Evolutionary conservation across 371 early-diverging fungal genomes (phyloP).

Genomic region (Dinochytrium kinnereticum): DNA sequence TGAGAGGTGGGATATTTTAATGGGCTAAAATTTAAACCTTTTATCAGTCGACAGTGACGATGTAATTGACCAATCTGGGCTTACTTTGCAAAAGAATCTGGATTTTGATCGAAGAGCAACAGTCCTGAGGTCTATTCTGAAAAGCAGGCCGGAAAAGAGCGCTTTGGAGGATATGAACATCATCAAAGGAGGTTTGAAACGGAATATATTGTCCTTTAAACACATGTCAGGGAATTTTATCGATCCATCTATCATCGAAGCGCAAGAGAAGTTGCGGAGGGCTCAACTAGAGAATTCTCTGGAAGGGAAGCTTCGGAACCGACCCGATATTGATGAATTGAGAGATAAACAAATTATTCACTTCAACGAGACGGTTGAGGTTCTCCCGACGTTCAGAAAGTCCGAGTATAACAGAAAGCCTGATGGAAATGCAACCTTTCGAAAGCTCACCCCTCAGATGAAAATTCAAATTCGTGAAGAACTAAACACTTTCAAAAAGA

Average conservation of each 20-base stretch:
- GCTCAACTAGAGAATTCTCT: slow-evolving; percentile 70
- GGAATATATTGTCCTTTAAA: too few species aligned
- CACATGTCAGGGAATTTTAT: too few species aligned
- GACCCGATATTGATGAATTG: slow-evolving; percentile 73
- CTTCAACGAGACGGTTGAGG: slow-evolving; percentile 60
- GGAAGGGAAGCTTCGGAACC: slow-evolving; percentile 71
- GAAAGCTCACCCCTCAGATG: slow-evolving; percentile 65
- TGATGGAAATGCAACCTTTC: slow-evolving; percentile 66
- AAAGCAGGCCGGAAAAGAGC: slow-evolving; percentile 48
- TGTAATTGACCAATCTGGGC: slow-evolving; percentile 23
- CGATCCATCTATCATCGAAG: slow-evolving; percentile 71
- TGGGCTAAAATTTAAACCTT: not conserved
- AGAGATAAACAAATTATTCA: slow-evolving; percentile 70
- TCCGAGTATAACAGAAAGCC: slow-evolving; percentile 67
- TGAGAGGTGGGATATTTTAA: slow-evolving; percentile 30
- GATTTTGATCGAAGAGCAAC: slow-evolving; percentile 40
- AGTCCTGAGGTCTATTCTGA: slow-evolving; percentile 44
- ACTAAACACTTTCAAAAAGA: slow-evolving; percentile 67
- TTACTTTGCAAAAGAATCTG: slow-evolving; percentile 33
- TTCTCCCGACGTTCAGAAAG: slow-evolving; percentile 66
- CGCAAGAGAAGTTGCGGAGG: slow-evolving; percentile 66
- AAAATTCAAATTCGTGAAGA: slow-evolving; percentile 69
- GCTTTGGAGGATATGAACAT: slow-evolving; percentile 51
- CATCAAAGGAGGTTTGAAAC: slow-evolving; percentile 51
- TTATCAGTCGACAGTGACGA: slow-evolving; percentile 25